phyloP scores from a whole-genome alignment of 2,329 filamentous ascomycete species.

The Penicillium sp. region DNA sequence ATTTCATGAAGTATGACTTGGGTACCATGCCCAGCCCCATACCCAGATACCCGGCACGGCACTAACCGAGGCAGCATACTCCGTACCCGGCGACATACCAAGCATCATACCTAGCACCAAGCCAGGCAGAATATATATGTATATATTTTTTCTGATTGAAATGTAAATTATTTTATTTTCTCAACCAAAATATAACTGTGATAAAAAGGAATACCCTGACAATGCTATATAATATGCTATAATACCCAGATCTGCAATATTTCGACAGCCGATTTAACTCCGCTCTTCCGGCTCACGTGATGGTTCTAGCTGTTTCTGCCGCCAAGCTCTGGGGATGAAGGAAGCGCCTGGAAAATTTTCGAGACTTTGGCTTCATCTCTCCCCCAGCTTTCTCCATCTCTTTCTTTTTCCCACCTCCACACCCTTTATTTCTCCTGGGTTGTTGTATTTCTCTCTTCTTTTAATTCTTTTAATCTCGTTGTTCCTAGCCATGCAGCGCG shows the following conservation, averaged over 20 bases:
- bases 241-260: neutral
- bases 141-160: too few relatives aligned
- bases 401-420: constrained; percentile 28
- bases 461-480: constrained; percentile 26
- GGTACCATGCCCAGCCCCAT: too few relatives aligned
- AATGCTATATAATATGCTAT: neutral
- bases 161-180: neutral
- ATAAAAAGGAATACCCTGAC: too few relatives aligned
- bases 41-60: too few relatives aligned
- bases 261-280: neutral
- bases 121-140: too few relatives aligned
- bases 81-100: too few relatives aligned
- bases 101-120: too few relatives aligned
- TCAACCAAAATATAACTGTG: too few relatives aligned
- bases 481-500: constrained; percentile 76
- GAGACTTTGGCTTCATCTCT: constrained; percentile 42
- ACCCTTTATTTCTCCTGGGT: constrained; percentile 39
- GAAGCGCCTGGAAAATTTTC: constrained; percentile 38
- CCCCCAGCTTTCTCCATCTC: constrained; percentile 31
- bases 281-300: constrained; percentile 36
- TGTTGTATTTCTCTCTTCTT: constrained; percentile 25
- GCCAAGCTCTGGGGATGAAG: constrained; percentile 45
- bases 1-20: too few relatives aligned
- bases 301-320: constrained; percentile 44
- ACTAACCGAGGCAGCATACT: too few relatives aligned